phyloP scores from a whole-genome alignment of 2,329 filamentous ascomycete genomes.

The Eurotiales sp. region DNA sequence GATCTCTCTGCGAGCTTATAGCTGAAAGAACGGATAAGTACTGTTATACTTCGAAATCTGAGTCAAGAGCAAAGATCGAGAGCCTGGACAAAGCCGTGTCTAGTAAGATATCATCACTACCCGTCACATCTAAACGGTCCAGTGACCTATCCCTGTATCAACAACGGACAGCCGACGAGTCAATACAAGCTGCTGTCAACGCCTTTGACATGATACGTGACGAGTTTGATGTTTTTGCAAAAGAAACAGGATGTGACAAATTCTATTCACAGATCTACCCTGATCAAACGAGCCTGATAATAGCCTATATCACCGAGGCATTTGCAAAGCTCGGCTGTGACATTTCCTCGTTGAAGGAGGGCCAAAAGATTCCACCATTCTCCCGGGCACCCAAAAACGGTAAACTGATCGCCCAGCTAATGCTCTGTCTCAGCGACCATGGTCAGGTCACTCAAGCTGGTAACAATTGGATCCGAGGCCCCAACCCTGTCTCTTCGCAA shows the following conservation, averaged over 20 bases:
- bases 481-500: neutral
- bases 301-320: conserved; percentile 24
- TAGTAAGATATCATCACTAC: no score
- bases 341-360: conserved; percentile 17
- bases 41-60: neutral
- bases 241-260: neutral
- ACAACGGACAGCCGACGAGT: neutral
- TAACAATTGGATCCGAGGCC: neutral
- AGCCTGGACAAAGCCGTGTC: no score
- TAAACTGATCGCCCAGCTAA: conserved; percentile 11
- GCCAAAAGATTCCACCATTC: conserved; percentile 20
- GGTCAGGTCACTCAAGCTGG: neutral
- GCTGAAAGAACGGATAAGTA: conserved; percentile 21
- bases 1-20: conserved; percentile 28
- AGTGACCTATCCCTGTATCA: no score
- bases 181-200: conserved; percentile 7
- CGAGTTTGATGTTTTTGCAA: conserved; percentile 24
- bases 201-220: conserved; percentile 19
- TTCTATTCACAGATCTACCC: conserved; percentile 16
- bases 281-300: conserved; percentile 15
- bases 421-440: conserved; percentile 1
- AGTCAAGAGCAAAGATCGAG: no score
- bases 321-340: conserved; percentile 28
- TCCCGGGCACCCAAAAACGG: conserved; percentile 14
- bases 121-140: no score